phyloP scores from a whole-genome alignment of 2,329 filamentous ascomycete species.

The Colletotrichum tanaceti region DNA sequence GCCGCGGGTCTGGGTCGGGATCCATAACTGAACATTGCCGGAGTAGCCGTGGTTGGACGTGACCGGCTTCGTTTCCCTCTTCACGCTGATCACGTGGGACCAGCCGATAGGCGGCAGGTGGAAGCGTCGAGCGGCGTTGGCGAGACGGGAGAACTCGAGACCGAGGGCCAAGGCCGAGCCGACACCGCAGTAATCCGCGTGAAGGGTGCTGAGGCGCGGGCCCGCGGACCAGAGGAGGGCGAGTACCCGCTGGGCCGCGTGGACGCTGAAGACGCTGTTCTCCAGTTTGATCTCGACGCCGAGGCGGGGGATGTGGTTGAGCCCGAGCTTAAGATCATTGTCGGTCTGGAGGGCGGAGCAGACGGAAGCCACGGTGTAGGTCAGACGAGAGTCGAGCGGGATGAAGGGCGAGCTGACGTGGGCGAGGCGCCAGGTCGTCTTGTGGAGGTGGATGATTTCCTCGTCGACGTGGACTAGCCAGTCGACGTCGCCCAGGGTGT shows the following conservation, averaged over 20 bases:
- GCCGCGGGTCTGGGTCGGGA: not conserved
- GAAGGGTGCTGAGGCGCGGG: conserved; percentile 6
- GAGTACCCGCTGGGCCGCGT: conserved; percentile 7
- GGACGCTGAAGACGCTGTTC: not conserved
- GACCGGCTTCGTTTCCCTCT: not conserved
- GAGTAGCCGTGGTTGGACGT: conserved; percentile 12
- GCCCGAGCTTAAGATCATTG: not conserved
- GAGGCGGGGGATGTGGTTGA: conserved; percentile 11
- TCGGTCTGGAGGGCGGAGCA: not conserved
- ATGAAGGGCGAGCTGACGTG: conserved; percentile 17
- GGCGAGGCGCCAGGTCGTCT: conserved; percentile 7
- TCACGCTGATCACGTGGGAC: not conserved
- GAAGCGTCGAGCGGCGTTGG: not conserved
- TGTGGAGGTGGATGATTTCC: not conserved
- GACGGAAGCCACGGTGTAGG: not conserved
- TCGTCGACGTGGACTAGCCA: not conserved
- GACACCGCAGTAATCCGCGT: conserved; percentile 12
- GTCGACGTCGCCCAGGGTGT: no score
- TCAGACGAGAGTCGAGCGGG: not conserved
- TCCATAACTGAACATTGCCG: not conserved
- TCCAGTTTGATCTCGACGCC: conserved; percentile 13
- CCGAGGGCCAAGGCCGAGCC: conserved; percentile 19
- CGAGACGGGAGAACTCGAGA: conserved; percentile 11
- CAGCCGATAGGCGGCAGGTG: not conserved
- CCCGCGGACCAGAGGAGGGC: conserved; percentile 23